Conservation (phyloP, 176 grass and related monocot species). For the Triticum monococcum region DNA sequence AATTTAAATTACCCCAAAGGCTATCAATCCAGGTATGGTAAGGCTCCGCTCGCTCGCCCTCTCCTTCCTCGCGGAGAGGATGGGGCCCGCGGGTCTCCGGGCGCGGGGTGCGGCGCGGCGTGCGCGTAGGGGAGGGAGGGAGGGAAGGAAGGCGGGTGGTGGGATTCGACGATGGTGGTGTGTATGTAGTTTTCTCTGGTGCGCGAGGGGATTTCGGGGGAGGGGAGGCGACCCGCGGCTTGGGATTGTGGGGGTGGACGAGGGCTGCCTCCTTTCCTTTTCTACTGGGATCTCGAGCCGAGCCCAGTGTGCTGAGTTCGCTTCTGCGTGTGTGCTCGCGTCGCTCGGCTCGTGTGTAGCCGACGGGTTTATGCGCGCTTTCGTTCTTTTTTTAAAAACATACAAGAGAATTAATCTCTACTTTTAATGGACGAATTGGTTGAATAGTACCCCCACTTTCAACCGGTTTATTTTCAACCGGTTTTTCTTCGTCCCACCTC, state of each 20-base stretch:
- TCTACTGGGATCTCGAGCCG: not conserved
- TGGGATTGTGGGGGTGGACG: not conserved
- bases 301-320: not conserved
- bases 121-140: not conserved
- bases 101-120: not conserved
- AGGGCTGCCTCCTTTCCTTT: not conserved
- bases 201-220: constrained; percentile 42
- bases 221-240: not conserved
- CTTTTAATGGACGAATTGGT: too few relatives aligned
- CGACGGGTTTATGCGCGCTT: not conserved
- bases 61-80: not conserved
- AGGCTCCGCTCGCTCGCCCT: not conserved
- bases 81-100: not conserved
- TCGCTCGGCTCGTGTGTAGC: not conserved
- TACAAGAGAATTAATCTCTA: not conserved
- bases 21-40: too few relatives aligned
- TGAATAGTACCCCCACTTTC: too few relatives aligned
- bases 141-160: not conserved
- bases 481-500: too few relatives aligned
- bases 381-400: not conserved
- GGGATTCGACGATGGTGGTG: not conserved
- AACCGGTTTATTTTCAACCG: too few relatives aligned
- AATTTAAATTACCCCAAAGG: too few relatives aligned
- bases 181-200: constrained; percentile 22
- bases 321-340: not conserved